Percentiles rank a stretch among this genome's conserved stretches.
Conservation (phyloP, 345 rosid genomes). For the Corymbia maculata region DNA sequence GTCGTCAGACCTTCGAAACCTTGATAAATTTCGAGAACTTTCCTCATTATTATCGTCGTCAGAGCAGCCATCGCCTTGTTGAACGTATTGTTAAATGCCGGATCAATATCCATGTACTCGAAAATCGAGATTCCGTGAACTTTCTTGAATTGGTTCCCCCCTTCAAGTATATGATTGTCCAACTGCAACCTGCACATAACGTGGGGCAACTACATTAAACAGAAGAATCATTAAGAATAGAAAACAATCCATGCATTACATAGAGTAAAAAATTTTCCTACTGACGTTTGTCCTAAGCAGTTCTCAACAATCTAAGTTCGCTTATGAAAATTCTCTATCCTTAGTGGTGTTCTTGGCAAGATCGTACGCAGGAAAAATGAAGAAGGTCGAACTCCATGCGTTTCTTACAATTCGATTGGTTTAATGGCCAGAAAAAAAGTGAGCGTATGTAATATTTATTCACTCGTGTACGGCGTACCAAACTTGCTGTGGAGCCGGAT, state of each 20-base stretch:
- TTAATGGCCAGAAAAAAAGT: background rate
- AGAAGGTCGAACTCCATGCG: background rate
- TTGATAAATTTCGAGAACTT: slow-evolving; percentile 9
- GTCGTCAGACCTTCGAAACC: slow-evolving; percentile 21
- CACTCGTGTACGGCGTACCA: background rate
- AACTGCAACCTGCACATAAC: slow-evolving; percentile 5
- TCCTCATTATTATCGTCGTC: slow-evolving; percentile 12
- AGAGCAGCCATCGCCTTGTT: slow-evolving; percentile 11
- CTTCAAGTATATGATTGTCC: slow-evolving; percentile 23
- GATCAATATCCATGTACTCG: slow-evolving; percentile 6
- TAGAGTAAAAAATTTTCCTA: too few species aligned
- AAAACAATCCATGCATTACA: background rate
- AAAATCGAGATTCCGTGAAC: slow-evolving; percentile 12
- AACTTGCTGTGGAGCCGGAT: background rate
- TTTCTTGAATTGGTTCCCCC: slow-evolving; percentile 19
- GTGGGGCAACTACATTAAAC: background rate
- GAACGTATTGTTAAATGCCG: slow-evolving; percentile 1
- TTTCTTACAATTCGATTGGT: background rate
- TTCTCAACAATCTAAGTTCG: background rate
- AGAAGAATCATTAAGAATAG: background rate
- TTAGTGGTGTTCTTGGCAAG: background rate
- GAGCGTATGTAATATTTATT: background rate
- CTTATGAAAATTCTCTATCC: background rate
- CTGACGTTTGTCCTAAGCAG: background rate
- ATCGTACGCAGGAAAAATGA: background rate